phyloP scores from a whole-genome alignment of 73 alveolate genomes.

The Paramecium biaurelia region DNA sequence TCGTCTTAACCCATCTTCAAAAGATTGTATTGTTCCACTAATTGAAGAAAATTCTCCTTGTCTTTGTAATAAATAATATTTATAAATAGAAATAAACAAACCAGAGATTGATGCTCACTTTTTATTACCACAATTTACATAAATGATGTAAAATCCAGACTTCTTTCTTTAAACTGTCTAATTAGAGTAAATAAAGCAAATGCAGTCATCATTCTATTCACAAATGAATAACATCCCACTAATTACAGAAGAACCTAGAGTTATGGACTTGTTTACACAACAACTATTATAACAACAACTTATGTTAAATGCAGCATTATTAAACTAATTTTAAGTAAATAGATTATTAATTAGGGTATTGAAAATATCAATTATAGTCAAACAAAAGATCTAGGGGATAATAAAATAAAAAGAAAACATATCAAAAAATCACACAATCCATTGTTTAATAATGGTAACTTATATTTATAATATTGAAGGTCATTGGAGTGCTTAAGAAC shows the following conservation, averaged over 20 bases:
- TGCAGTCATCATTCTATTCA: not conserved
- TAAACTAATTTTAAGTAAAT: conserved; percentile 24
- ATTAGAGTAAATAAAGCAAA: not conserved
- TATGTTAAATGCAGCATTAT: not conserved
- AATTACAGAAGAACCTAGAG: conserved; percentile 20
- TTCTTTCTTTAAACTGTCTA: not conserved
- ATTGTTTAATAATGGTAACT: not conserved
- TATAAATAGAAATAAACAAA: not conserved
- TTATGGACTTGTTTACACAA: not conserved
- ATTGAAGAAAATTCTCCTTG: conserved; percentile 47
- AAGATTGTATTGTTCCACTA: conserved; percentile 31
- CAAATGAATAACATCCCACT: not conserved
- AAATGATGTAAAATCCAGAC: conserved; percentile 16
- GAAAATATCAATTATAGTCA: conserved; percentile 6
- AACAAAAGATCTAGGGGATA: conserved; percentile 10
- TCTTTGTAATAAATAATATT: not conserved
- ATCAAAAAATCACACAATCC: conserved; percentile 40
- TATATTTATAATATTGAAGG: not conserved
- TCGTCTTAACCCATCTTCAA: conserved; percentile 12
- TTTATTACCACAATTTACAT: not conserved
- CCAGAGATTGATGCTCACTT: conserved; percentile 3
- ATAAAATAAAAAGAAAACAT: conserved; percentile 40
- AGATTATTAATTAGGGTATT: not conserved
- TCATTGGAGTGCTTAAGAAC: conserved; percentile 55
- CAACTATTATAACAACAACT: not conserved